Conservation (phyloP, 2,329 filamentous ascomycete genomes). For the Rhynchosporium graminicola region DNA sequence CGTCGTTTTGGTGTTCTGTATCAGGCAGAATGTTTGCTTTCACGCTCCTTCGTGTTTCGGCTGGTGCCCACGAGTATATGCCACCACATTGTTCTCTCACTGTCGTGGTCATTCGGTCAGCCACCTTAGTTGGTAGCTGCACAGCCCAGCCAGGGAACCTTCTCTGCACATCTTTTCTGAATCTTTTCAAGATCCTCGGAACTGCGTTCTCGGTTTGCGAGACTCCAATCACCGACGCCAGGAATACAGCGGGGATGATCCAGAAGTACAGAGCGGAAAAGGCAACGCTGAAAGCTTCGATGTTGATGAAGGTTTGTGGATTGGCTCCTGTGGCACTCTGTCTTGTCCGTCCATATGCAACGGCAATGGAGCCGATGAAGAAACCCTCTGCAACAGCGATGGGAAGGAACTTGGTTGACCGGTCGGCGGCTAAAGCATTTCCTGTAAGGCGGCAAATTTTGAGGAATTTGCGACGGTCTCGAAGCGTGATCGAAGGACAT, state of each 20-base stretch:
- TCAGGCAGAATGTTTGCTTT: background rate
- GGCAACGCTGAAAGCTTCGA: slow-evolving; percentile 17
- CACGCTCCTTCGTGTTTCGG: background rate
- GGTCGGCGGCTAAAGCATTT: slow-evolving; percentile 16
- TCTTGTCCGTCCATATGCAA: slow-evolving; percentile 13
- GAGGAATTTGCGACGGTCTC: slow-evolving; percentile 8
- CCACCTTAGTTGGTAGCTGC: background rate
- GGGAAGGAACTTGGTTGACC: slow-evolving; percentile 18
- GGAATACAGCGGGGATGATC: slow-evolving; percentile 12
- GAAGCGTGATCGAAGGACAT: background rate
- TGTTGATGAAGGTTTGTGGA: slow-evolving; percentile 14
- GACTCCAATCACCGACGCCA: slow-evolving; percentile 15
- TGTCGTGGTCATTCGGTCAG: background rate
- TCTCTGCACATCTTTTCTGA: background rate
- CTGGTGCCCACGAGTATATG: background rate
- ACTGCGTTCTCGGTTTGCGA: slow-evolving; percentile 11
- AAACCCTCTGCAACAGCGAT: slow-evolving; percentile 16
- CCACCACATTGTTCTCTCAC: background rate
- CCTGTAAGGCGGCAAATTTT: background rate
- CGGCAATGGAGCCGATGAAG: slow-evolving; percentile 12
- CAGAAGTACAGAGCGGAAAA: slow-evolving; percentile 16
- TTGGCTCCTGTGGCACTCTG: background rate
- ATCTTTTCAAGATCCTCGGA: background rate
- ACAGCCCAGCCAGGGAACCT: background rate
- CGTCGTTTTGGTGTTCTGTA: background rate